These are phyloP conservation scores for Cnidoscolus chayamansa DNA, from an alignment of 441 rosid species.

Conservation along the genomic window DNA sequence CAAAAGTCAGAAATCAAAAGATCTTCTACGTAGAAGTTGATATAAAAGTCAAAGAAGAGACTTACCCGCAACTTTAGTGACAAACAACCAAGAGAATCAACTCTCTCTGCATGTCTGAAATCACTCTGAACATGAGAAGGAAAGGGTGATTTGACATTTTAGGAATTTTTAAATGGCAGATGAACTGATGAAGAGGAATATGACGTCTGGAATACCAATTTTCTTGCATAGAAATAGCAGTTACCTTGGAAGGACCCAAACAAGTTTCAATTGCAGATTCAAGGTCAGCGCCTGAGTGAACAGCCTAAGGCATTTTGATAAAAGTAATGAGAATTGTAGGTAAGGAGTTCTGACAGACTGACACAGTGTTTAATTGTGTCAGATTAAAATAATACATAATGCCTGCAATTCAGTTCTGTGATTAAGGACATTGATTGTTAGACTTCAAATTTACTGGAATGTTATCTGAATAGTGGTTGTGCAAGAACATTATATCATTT, in stretches of 20 bases:
- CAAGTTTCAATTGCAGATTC: conserved; percentile 55
- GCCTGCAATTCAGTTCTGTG: neutral
- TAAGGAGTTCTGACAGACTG: neutral
- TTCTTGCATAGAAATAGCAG: neutral
- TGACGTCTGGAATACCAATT: neutral
- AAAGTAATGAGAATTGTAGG: conserved; percentile 5
- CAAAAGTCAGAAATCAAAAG: conserved; percentile 7
- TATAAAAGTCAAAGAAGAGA: conserved; percentile 13
- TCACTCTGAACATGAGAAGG: conserved; percentile 37
- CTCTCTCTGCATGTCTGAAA: conserved; percentile 15
- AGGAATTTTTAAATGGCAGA: neutral
- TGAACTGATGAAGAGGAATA: neutral
- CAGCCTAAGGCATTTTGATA: conserved; percentile 40
- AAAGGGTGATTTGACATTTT: neutral
- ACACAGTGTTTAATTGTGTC: neutral
- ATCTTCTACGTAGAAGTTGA: neutral
- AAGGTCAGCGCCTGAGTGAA: conserved; percentile 72
- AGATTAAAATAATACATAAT: neutral
- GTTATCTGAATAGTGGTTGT: neutral
- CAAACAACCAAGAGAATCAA: conserved; percentile 34
- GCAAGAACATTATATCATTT: neutral
- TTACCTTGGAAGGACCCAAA: conserved; percentile 34
- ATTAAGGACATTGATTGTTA: neutral
- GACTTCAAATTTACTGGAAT: neutral
- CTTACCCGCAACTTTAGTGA: conserved; percentile 51